These are phyloP conservation scores for Eutrema salsugineum DNA, from an alignment of 441 rosid genomes.

Conservation along the genomic window DNA sequence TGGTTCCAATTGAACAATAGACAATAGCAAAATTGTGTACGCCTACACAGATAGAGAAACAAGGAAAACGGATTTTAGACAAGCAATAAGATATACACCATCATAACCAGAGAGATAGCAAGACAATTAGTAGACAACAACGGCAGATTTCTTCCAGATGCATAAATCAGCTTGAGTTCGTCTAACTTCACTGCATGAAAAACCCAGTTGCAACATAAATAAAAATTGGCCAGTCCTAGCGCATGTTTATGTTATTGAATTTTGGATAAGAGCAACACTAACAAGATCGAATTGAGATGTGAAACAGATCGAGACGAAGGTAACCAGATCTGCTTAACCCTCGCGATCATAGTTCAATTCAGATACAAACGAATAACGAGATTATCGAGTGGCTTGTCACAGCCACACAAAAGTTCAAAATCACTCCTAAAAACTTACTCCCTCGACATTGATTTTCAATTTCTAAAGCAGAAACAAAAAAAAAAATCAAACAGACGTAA, in stretches of 20 bases:
- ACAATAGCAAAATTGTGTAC: not conserved
- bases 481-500: not conserved
- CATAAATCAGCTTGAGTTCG: not conserved
- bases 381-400: not conserved
- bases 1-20: slow-evolving; percentile 14
- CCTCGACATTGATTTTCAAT: not conserved
- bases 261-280: not conserved
- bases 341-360: not conserved
- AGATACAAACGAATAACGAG: not conserved
- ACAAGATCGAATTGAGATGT: not conserved
- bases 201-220: not conserved
- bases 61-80: not conserved
- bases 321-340: slow-evolving; percentile 15
- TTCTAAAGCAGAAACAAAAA: not conserved
- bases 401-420: not conserved
- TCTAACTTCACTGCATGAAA: not conserved
- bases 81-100: not conserved
- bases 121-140: not conserved
- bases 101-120: not conserved
- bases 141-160: not conserved
- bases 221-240: not conserved
- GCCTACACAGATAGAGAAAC: slow-evolving; percentile 10
- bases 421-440: not conserved
- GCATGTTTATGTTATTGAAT: not conserved
- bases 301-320: not conserved